phyloP scores from a whole-genome alignment of 2,329 filamentous ascomycete species.

The Drechslera avenae region DNA sequence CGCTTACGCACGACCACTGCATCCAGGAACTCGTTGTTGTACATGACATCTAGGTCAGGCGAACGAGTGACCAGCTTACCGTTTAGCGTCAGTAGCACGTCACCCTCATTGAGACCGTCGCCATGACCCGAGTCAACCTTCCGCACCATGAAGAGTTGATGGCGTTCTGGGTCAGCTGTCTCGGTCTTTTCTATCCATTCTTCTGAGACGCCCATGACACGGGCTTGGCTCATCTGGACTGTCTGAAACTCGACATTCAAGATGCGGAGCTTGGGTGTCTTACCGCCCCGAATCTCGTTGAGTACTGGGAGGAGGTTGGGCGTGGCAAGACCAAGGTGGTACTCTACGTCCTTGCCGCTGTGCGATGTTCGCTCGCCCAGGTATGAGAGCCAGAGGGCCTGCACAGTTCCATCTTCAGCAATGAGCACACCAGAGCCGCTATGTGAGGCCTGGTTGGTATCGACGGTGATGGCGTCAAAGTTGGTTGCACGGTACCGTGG shows the following conservation, averaged over 20 bases:
- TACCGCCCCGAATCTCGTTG: slow-evolving; percentile 78
- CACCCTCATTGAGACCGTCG: slow-evolving; percentile 80
- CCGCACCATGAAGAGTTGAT: slow-evolving; percentile 97
- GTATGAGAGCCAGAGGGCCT: slow-evolving; percentile 96
- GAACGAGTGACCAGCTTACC: slow-evolving; percentile 91
- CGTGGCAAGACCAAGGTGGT: slow-evolving; percentile 89
- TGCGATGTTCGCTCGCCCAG: slow-evolving; percentile 83
- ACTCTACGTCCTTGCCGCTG: slow-evolving; percentile 89
- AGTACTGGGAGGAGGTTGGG: slow-evolving; percentile 89
- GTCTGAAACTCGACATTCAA: slow-evolving; percentile 93
- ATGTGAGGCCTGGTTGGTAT: slow-evolving; percentile 87
- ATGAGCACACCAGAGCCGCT: slow-evolving; percentile 94
- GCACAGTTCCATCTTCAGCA: slow-evolving; percentile 86
- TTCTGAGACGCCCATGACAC: slow-evolving; percentile 95
- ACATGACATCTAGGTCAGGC: slow-evolving; percentile 94
- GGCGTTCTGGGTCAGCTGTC: slow-evolving; percentile 83
- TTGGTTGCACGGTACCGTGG: slow-evolving; percentile 95
- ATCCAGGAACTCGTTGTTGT: slow-evolving; percentile 80
- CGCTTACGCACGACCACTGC: slow-evolving; percentile 87
- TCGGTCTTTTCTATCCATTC: slow-evolving; percentile 94
- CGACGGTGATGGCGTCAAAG: slow-evolving; percentile 94
- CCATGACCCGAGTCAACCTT: slow-evolving; percentile 74
- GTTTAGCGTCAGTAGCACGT: slow-evolving; percentile 90
- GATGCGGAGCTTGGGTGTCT: slow-evolving; percentile 82
- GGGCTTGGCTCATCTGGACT: slow-evolving; percentile 94